A percentile compares a stretch with the other conserved stretches of the same genome.
Conservation (phyloP, 2,329 filamentous ascomycete species). For the Trichophaea hybrida region DNA sequence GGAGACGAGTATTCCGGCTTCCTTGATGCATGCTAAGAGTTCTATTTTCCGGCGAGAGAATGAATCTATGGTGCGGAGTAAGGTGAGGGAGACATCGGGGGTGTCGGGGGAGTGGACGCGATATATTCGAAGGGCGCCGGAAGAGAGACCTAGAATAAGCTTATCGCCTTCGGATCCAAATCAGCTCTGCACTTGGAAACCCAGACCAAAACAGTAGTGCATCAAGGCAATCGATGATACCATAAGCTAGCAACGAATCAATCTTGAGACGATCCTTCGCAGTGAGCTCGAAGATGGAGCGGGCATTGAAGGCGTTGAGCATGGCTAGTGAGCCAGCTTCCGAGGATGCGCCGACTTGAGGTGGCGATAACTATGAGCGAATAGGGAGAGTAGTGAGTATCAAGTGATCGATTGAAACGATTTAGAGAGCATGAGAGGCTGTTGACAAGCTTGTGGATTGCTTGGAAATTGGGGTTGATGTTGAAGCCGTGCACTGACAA, state of each 20-base stretch:
- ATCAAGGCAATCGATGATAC: slow-evolving; percentile 34
- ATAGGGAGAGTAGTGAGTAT: neutral
- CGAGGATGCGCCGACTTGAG: neutral
- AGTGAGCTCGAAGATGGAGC: slow-evolving; percentile 92
- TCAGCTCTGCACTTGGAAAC: slow-evolving; percentile 15
- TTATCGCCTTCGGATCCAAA: slow-evolving; percentile 51
- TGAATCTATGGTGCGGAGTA: slow-evolving; percentile 82
- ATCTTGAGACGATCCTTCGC: slow-evolving; percentile 92
- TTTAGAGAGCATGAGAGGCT: neutral
- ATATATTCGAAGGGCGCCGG: slow-evolving; percentile 77
- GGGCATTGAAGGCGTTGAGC: slow-evolving; percentile 95
- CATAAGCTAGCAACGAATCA: slow-evolving; percentile 85
- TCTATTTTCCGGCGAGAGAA: slow-evolving; percentile 84
- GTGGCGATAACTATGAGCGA: neutral
- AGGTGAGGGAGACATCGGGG: slow-evolving; percentile 46
- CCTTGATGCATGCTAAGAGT: slow-evolving; percentile 89
- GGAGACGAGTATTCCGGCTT: slow-evolving; percentile 80
- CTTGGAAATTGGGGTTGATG: neutral
- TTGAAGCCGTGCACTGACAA: neutral
- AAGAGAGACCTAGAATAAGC: slow-evolving; percentile 81
- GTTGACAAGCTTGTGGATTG: neutral
- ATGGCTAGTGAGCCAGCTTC: slow-evolving; percentile 40
- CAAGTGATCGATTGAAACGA: neutral
- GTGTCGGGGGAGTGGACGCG: slow-evolving; percentile 50
- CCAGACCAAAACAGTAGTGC: neutral